Evolutionary conservation across 2,329 filamentous ascomycete species (phyloP).

Genomic region (Fusarium pseudocircinatum): DNA sequence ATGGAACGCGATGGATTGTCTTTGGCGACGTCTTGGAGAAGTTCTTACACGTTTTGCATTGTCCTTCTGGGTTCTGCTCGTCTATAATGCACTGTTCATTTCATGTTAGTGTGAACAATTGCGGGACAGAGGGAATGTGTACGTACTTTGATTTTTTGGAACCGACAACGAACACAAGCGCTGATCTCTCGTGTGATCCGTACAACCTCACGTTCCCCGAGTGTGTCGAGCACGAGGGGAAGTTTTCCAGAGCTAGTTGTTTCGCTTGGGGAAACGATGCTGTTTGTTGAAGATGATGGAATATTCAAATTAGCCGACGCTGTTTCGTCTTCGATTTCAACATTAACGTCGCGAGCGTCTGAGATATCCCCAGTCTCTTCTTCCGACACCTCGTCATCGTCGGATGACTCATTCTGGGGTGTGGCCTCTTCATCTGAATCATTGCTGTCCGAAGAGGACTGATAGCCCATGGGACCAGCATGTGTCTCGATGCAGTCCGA

Average conservation of each 20-base stretch:
- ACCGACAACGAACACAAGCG: slow-evolving; percentile 36
- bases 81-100: slow-evolving; percentile 51
- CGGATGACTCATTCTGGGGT: neutral
- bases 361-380: neutral
- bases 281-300: neutral
- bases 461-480: neutral
- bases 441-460: neutral
- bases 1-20: slow-evolving; percentile 57
- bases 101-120: neutral
- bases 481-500: neutral
- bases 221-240: neutral
- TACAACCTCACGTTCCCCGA: neutral
- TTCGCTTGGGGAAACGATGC: neutral
- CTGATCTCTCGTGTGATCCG: neutral
- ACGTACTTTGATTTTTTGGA: slow-evolving; percentile 40
- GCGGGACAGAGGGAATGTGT: neutral
- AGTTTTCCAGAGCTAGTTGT: neutral
- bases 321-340: neutral
- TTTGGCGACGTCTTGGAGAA: slow-evolving; percentile 55
- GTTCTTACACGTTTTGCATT: slow-evolving; percentile 53
- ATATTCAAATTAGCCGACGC: neutral
- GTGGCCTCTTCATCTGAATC: neutral
- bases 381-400: neutral
- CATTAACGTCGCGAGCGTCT: neutral
- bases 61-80: slow-evolving; percentile 41